Evolutionary conservation across 208 protist species (phyloP).

Genomic region (Acanthamoeba royreba): DNA sequence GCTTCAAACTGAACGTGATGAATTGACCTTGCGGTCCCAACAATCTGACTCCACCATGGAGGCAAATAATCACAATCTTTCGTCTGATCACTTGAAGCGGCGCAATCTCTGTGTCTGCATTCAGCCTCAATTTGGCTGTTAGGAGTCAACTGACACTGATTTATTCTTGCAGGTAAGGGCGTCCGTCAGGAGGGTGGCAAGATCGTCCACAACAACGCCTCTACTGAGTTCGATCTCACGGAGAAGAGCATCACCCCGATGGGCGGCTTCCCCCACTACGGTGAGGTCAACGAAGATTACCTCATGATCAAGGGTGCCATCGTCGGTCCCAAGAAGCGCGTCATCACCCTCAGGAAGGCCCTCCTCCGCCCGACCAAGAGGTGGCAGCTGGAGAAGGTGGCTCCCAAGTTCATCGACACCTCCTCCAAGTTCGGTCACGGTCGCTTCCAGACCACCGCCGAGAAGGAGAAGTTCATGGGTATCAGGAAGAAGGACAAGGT

Average conservation of each 20-base stretch:
- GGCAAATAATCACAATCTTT: conserved; percentile 23
- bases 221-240: conserved; percentile 97
- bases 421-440: conserved; percentile 98
- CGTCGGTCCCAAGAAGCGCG: conserved; percentile 93
- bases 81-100: no score
- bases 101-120: no score
- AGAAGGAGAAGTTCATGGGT: conserved; percentile 97
- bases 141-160: not conserved
- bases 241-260: conserved; percentile 99
- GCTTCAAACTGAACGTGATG: no score
- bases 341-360: conserved; percentile 97
- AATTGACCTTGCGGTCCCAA: not conserved
- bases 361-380: conserved; percentile 87
- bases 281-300: conserved; percentile 95
- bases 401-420: conserved; percentile 99
- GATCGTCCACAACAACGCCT: conserved; percentile 81
- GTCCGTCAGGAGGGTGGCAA: conserved; percentile 34
- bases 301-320: conserved; percentile 96
- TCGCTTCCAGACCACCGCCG: conserved; percentile 97
- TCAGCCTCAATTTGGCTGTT: no score
- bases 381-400: conserved; percentile 89
- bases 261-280: conserved; percentile 99
- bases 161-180: not conserved
- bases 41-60: conserved; percentile 25
- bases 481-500: conserved; percentile 87